phyloP scores from a whole-genome alignment of 441 rosid species.

The Gossypium aridum region DNA sequence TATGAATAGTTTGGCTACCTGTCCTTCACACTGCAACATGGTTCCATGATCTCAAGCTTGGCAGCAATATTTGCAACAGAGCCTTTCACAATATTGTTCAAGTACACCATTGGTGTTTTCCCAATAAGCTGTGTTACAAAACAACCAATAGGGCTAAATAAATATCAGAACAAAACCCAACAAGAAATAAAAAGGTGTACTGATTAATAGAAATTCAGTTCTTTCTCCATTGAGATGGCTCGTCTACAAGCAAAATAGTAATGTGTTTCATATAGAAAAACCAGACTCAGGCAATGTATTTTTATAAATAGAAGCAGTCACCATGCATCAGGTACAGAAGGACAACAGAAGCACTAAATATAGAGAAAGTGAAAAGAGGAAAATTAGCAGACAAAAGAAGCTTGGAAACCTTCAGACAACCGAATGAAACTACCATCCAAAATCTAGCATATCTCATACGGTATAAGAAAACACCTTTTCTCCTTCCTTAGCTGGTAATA shows the following conservation, averaged over 20 bases:
- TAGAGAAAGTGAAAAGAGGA: neutral
- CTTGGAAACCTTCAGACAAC: neutral
- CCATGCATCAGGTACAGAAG: neutral
- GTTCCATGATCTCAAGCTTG: slow-evolving; percentile 98
- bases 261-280: neutral
- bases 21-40: slow-evolving; percentile 97
- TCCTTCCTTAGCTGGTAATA: neutral
- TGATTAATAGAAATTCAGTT: neutral
- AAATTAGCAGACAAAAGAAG: neutral
- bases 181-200: neutral
- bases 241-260: neutral
- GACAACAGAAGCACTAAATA: neutral
- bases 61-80: slow-evolving; percentile 85
- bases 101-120: slow-evolving; percentile 93
- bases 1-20: slow-evolving; percentile 37
- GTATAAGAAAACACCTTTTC: neutral
- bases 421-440: neutral
- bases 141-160: neutral
- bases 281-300: neutral
- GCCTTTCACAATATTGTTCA: slow-evolving; percentile 78
- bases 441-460: neutral
- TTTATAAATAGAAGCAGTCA: neutral
- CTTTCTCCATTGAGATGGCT: slow-evolving; percentile 5
- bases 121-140: slow-evolving; percentile 68
- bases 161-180: neutral